phyloP scores from a whole-genome alignment of 345 rosid genomes.

The Excoecaria cochinchinensis region DNA sequence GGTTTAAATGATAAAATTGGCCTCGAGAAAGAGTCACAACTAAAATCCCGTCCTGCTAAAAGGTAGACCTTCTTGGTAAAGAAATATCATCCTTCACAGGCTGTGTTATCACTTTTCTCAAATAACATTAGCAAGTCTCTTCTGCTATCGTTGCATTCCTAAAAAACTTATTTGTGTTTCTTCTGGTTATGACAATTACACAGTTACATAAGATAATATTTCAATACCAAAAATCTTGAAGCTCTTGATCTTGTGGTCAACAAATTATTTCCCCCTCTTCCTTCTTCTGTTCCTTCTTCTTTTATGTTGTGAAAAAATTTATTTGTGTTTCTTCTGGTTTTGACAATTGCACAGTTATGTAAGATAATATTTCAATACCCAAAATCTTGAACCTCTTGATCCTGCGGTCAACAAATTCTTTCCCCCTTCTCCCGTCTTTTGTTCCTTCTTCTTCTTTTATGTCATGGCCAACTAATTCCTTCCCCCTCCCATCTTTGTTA shows the following conservation, averaged over 20 bases:
- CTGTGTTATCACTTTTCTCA: background rate
- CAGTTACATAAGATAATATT: background rate
- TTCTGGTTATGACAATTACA: background rate
- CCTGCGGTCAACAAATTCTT: background rate
- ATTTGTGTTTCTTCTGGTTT: background rate
- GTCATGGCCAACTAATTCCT: background rate
- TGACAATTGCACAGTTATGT: background rate
- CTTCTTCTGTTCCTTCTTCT: background rate
- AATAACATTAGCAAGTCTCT: background rate
- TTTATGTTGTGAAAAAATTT: background rate
- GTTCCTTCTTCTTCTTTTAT: background rate
- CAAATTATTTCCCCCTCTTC: background rate
- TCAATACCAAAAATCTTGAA: background rate
- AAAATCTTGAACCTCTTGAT: background rate
- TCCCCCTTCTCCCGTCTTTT: background rate
- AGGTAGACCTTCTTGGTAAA: slow-evolving; percentile 51
- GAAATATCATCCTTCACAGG: background rate
- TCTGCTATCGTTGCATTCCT: background rate
- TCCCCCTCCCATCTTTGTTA: background rate
- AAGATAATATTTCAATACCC: background rate
- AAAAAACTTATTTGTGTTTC: background rate
- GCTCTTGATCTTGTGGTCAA: background rate
- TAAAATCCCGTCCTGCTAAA: slow-evolving; percentile 92
- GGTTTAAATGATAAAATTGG: slow-evolving; percentile 99
- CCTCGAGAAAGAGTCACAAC: slow-evolving; percentile 94